phyloP scores from a whole-genome alignment of 1,139 yeast genomes.

The Hansenula lynferdii region DNA sequence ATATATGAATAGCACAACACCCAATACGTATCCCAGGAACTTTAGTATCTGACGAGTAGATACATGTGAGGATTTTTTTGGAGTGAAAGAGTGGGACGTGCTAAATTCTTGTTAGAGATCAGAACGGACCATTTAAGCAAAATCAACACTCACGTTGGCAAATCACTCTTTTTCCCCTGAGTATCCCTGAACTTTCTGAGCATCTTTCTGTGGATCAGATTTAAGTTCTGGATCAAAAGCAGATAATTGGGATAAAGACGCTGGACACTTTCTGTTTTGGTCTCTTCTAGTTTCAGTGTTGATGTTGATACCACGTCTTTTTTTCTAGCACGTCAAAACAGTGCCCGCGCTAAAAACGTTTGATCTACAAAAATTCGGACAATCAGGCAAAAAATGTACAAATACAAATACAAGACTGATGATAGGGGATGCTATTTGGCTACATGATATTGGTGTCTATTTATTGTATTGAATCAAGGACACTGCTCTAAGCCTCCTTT shows the following conservation, averaged over 20 bases:
- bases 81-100: not conserved
- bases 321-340: too few relatives aligned
- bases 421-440: too few relatives aligned
- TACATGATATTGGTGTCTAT: too few relatives aligned
- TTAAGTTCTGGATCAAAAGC: not conserved
- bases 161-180: conserved; percentile 39
- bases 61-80: not conserved
- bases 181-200: conserved; percentile 22
- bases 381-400: too few relatives aligned
- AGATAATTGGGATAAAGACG: too few relatives aligned
- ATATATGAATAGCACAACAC: not conserved
- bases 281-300: too few relatives aligned
- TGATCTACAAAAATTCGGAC: too few relatives aligned
- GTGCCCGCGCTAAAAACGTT: too few relatives aligned
- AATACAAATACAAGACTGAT: too few relatives aligned
- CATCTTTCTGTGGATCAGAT: conserved; percentile 4
- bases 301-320: too few relatives aligned
- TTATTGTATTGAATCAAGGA: too few relatives aligned
- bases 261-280: too few relatives aligned
- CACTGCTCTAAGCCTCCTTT: conserved; percentile 3
- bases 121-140: not conserved
- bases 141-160: conserved; percentile 30
- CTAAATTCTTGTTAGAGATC: not conserved
- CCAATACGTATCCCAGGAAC: conserved; percentile 1
- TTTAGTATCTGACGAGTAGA: not conserved